phyloP scores from a whole-genome alignment of 768 basidiomycete genomes.

The Leucocoprinus sp. region DNA sequence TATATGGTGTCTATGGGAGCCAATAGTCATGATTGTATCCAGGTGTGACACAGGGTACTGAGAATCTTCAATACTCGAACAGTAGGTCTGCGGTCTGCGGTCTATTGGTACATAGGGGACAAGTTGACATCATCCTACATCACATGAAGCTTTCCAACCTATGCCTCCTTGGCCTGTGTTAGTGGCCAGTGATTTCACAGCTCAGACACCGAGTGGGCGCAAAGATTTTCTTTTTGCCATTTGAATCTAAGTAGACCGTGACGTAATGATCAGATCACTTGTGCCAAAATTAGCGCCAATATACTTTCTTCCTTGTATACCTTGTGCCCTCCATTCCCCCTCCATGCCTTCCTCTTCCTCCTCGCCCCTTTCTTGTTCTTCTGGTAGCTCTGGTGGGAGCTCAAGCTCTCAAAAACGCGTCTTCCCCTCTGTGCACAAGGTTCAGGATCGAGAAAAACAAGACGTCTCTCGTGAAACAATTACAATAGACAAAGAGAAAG shows the following conservation, averaged over 20 bases:
- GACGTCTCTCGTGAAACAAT: background rate
- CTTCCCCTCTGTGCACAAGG: background rate
- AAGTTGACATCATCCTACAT: too few relatives aligned
- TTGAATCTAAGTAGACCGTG: too few relatives aligned
- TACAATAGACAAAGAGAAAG: background rate
- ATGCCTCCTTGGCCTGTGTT: too few relatives aligned
- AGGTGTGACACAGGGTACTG: constrained; percentile 2
- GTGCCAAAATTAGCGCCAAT: constrained; percentile 11
- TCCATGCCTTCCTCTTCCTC: background rate
- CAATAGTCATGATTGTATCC: background rate
- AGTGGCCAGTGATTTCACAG: too few relatives aligned
- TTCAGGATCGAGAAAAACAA: background rate
- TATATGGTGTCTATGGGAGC: background rate
- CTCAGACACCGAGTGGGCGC: too few relatives aligned
- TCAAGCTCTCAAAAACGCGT: background rate
- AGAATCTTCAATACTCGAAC: too few relatives aligned
- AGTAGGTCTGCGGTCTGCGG: too few relatives aligned
- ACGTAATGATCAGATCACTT: too few relatives aligned
- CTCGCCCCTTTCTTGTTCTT: constrained; percentile 1
- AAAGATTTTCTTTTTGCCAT: too few relatives aligned
- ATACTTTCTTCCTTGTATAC: background rate
- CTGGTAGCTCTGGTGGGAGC: background rate
- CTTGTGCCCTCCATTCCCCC: background rate
- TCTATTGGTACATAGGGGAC: too few relatives aligned
- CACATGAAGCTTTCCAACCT: too few relatives aligned